Evolutionary conservation across 441 rosid species (phyloP).

Genomic region (Croton setiger): DNA sequence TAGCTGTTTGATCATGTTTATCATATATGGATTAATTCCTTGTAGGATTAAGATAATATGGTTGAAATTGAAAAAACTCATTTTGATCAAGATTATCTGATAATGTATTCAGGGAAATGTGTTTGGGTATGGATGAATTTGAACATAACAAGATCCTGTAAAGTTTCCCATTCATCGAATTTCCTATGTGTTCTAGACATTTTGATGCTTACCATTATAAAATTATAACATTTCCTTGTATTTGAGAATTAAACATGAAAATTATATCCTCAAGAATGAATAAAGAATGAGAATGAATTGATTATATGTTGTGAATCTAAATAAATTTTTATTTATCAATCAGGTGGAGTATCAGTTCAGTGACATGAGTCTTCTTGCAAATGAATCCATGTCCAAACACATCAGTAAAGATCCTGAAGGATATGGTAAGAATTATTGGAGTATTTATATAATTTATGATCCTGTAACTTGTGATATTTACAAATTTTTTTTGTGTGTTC

Average conservation of each 20-base stretch:
- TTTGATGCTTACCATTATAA: background rate
- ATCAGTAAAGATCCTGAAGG: constrained; percentile 83
- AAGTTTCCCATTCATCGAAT: background rate
- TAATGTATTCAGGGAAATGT: background rate
- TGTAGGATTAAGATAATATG: background rate
- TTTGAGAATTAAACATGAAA: background rate
- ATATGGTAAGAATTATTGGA: constrained; percentile 54
- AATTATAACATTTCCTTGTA: background rate
- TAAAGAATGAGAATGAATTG: too few relatives aligned
- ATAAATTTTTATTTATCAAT: constrained; percentile 3
- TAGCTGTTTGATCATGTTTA: background rate
- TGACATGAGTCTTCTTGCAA: constrained; percentile 86
- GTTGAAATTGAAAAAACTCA: background rate
- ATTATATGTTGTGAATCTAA: constrained; percentile 4
- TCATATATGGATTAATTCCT: background rate
- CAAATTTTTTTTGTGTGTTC: background rate
- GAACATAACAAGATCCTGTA: background rate
- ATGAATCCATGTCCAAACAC: constrained; percentile 78
- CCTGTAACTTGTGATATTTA: background rate
- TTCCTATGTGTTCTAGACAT: background rate
- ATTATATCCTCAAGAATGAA: background rate
- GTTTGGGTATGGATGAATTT: background rate
- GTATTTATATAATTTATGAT: background rate
- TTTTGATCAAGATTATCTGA: background rate
- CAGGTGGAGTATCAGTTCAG: constrained; percentile 93